These are phyloP conservation scores for Fusarium pseudoanthophilum DNA, from an alignment of 2,329 filamentous ascomycete genomes.

Conservation along the genomic window DNA sequence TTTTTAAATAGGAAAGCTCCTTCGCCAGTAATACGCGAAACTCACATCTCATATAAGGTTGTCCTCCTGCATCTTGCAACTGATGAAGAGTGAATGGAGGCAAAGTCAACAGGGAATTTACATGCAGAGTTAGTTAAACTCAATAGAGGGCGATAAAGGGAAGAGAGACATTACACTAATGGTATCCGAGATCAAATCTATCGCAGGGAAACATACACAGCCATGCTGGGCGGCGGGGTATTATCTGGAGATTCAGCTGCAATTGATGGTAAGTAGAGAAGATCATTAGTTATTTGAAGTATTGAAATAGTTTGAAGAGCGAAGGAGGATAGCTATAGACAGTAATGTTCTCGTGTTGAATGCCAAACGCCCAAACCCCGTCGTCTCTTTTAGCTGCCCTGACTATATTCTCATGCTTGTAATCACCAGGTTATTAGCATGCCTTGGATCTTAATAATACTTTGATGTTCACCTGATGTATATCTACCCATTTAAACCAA, in stretches of 20 bases:
- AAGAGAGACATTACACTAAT: too few species aligned
- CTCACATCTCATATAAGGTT: not conserved
- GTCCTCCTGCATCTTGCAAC: fast-evolving
- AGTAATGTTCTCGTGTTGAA: not conserved
- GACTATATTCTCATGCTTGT: fast-evolving
- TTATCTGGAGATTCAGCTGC: fast-evolving
- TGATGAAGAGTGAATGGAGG: fast-evolving
- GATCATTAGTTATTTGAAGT: too few species aligned
- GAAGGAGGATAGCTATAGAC: not conserved
- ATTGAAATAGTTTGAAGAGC: fast-evolving
- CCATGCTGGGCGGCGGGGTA: too few species aligned
- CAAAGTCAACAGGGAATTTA: too few species aligned
- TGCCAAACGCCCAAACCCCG: fast-evolving
- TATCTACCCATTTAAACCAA: too few species aligned
- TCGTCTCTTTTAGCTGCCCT: not conserved
- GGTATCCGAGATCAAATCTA: too few species aligned
- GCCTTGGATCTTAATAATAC: too few species aligned
- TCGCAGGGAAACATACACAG: too few species aligned
- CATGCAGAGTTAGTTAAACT: too few species aligned
- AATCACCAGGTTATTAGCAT: too few species aligned
- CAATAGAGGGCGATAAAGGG: too few species aligned
- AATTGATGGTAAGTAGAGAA: fast-evolving
- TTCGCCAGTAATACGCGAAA: not conserved
- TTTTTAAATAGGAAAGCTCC: fast-evolving
- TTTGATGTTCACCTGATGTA: too few species aligned